Percentiles rank a stretch among this genome's conserved stretches.
Conservation (phyloP, 306 rosid genomes). For the Quercus robur region DNA sequence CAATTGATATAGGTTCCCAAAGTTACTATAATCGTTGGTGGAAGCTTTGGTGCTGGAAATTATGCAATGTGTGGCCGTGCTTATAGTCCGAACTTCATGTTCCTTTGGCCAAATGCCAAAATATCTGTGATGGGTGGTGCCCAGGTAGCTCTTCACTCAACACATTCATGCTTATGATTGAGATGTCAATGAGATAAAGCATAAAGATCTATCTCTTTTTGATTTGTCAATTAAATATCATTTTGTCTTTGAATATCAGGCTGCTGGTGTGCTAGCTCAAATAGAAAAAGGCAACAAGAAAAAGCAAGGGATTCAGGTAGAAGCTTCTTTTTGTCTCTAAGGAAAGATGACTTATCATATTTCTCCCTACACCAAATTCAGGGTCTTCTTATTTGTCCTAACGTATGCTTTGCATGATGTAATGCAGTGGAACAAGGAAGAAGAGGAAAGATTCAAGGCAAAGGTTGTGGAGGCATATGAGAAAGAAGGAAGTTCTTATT, state of each 20-base stretch:
- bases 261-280: conserved; percentile 93
- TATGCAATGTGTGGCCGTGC: conserved; percentile 99
- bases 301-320: conserved; percentile 90
- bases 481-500: conserved; percentile 82
- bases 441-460: conserved; percentile 75
- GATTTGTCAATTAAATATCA: neutral
- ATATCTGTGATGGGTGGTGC: conserved; percentile 99
- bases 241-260: conserved; percentile 43
- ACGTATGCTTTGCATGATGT: neutral
- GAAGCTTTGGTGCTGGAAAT: conserved; percentile 98
- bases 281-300: conserved; percentile 84
- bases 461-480: conserved; percentile 81
- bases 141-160: conserved; percentile 51
- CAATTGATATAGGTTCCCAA: conserved; percentile 73
- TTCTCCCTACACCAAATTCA: neutral
- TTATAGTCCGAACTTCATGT: conserved; percentile 91
- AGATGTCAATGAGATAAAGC: neutral
- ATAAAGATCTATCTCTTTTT: neutral
- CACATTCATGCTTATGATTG: neutral
- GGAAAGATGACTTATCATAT: neutral
- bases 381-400: conserved; percentile 14
- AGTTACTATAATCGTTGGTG: conserved; percentile 84
- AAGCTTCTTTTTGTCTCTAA: neutral
- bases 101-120: conserved; percentile 94
- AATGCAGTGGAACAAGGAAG: conserved; percentile 82